Conservation (phyloP, 257 asterid genomes). For the Nicotiana paniculata region DNA sequence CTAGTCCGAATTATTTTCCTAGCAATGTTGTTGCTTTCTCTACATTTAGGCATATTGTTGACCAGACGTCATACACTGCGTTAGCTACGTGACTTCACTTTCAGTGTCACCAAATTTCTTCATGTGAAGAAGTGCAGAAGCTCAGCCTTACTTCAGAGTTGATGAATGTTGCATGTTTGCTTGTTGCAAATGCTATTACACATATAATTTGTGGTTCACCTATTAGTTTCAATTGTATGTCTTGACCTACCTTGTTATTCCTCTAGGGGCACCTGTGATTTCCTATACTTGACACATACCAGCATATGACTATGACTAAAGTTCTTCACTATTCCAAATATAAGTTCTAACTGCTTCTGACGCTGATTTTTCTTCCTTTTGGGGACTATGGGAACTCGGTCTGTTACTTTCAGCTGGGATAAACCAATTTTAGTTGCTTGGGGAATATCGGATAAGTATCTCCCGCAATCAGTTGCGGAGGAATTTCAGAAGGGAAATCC, state of each 20-base stretch:
- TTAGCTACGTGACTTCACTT: background rate
- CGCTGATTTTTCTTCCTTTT: background rate
- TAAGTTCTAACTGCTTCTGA: background rate
- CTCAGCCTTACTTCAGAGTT: background rate
- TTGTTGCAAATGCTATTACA: background rate
- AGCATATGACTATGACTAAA: background rate
- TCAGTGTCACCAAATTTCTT: background rate
- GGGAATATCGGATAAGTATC: slow-evolving; percentile 97
- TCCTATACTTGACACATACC: background rate
- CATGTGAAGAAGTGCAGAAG: background rate
- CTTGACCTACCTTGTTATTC: no score
- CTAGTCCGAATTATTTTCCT: background rate
- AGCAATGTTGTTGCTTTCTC: background rate
- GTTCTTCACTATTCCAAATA: background rate
- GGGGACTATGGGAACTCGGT: slow-evolving; percentile 1
- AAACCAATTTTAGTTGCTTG: slow-evolving; percentile 72
- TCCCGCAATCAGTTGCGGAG: slow-evolving; percentile 82
- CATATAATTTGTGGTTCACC: background rate
- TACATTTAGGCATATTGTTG: background rate
- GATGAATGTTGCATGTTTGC: background rate
- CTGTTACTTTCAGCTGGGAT: slow-evolving; percentile 62
- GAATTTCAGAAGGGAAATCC: slow-evolving; percentile 72
- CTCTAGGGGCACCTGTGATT: no score
- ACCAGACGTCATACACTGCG: background rate
- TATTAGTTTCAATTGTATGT: background rate